Conservation (phyloP, 192 early-diverging fungal genomes). For the Linnemannia zychae region DNA sequence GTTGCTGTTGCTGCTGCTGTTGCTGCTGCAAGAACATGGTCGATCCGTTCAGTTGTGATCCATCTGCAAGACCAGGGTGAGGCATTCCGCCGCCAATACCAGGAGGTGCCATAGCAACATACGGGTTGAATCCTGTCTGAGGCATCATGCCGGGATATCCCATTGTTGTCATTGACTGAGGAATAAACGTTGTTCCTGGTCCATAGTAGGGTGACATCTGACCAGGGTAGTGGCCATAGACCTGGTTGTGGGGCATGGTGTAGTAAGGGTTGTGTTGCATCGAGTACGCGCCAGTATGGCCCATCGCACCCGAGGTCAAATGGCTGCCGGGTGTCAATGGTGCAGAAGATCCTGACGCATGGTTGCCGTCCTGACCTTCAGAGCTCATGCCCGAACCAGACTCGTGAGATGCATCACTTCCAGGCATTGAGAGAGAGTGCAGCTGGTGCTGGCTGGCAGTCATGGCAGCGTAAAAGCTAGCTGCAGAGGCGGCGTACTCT, state of each 20-base stretch:
- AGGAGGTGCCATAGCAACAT: slow-evolving; percentile 38
- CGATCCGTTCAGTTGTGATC: slow-evolving; percentile 25
- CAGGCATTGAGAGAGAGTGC: slow-evolving; percentile 12
- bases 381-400: slow-evolving; percentile 11
- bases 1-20: slow-evolving; percentile 27
- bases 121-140: slow-evolving; percentile 44
- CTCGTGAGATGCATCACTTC: slow-evolving; percentile 11
- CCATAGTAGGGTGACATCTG: slow-evolving; percentile 53
- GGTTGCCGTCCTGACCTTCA: slow-evolving; percentile 30
- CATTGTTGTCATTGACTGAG: slow-evolving; percentile 37
- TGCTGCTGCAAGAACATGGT: slow-evolving; percentile 30
- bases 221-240: slow-evolving; percentile 50
- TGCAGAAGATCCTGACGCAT: background rate
- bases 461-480: slow-evolving; percentile 39
- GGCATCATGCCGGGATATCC: slow-evolving; percentile 48
- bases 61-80: slow-evolving; percentile 17
- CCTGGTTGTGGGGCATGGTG: slow-evolving; percentile 41
- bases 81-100: slow-evolving; percentile 23
- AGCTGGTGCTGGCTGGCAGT: slow-evolving; percentile 25
- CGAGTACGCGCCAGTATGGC: slow-evolving; percentile 17
- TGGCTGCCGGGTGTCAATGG: slow-evolving; percentile 16
- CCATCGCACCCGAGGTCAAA: slow-evolving; percentile 20
- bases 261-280: slow-evolving; percentile 45
- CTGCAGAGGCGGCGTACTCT: slow-evolving; percentile 22
- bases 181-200: slow-evolving; percentile 30